Evolutionary conservation across 2,329 filamentous ascomycete genomes (phyloP), one percentile per base, ranked within the genome.

Genomic region (Sarocladium kiliense): DNA sequence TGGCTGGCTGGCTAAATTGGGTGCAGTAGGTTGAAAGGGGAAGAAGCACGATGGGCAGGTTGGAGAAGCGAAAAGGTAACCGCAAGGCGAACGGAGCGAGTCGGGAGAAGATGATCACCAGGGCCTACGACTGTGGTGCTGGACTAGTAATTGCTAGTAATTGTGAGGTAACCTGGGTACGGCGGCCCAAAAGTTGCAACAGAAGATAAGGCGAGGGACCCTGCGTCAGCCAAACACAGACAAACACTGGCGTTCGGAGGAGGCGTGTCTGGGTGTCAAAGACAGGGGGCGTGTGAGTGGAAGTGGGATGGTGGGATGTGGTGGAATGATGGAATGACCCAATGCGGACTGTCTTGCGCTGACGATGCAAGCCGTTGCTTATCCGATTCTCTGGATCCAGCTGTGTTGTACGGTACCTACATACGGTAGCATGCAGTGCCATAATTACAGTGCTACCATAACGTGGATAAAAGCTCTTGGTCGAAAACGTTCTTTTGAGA

Each of bases 121-220:
- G 39, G 39, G 12, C 14, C 21, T 14, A 23, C 18, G 19, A 7
- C 7, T 14, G 9, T 18, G 21, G 9, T 7, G 19, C 18, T 21
- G 39, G 6, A 44, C 39, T 23, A 44, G 36, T 16, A 39, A 5
- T n/a, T 39, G 36, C 6, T 10, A 44, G 30, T 32, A 12, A 32
- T 7, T 12, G 30, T 12, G 30, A 32, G 30, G 30, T 32, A 32
- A 32, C 6, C 30, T 32, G 25, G 44, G 26, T 30, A 49, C 7
- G 23, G 14, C 44, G 26, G 26, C 10, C 44, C 44, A 27, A 49
- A 49, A 32, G 23, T 32, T 49, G 26, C 23, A 23, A 19, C 44
- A 30, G 19, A 30, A 49, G 44, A 49, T 49, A 49, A 49, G 44
- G 44, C 44, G 44, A n/a, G 23, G 44, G 44, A 49, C 44, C 44